phyloP scores from a whole-genome alignment of 129 eudicot species.

The Scalesia atractyloides region DNA sequence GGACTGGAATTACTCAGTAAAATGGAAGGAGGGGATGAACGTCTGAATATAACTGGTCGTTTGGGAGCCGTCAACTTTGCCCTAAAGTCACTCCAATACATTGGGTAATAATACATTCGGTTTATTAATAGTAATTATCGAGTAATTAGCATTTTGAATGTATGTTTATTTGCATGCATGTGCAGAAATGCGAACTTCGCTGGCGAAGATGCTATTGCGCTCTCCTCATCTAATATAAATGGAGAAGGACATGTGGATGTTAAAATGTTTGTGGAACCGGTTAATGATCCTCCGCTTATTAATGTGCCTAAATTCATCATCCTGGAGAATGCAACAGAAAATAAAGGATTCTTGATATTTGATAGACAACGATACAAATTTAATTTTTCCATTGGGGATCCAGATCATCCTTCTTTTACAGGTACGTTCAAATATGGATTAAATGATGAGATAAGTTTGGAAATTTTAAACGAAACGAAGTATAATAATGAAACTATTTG shows the following conservation, averaged over 20 bases:
- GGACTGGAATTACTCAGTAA: constrained; percentile 52
- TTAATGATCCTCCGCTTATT: constrained; percentile 86
- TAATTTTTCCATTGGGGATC: constrained; percentile 64
- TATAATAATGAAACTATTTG: not conserved
- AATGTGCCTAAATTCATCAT: constrained; percentile 60
- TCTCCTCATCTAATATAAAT: constrained; percentile 58
- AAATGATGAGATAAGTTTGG: not conserved
- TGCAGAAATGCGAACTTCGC: constrained; percentile 67
- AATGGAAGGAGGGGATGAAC: constrained; percentile 33
- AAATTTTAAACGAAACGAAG: not conserved
- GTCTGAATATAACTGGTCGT: constrained; percentile 52
- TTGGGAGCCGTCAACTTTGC: constrained; percentile 76
- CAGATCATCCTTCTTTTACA: constrained; percentile 61
- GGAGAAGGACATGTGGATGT: constrained; percentile 58
- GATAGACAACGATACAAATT: constrained; percentile 48
- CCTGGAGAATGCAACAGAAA: constrained; percentile 45
- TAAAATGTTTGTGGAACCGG: constrained; percentile 70
- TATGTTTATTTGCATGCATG: constrained; percentile 9
- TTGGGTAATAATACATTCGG: constrained; percentile 53
- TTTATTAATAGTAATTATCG: not conserved
- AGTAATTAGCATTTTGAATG: constrained; percentile 1
- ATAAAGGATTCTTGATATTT: constrained; percentile 51
- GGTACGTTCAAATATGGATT: constrained; percentile 47
- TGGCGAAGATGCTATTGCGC: constrained; percentile 55
- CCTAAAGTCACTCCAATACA: constrained; percentile 67